These are phyloP conservation scores for Kazachstania sp. DNA, from an alignment of 1,139 yeast species.

Conservation along the genomic window DNA sequence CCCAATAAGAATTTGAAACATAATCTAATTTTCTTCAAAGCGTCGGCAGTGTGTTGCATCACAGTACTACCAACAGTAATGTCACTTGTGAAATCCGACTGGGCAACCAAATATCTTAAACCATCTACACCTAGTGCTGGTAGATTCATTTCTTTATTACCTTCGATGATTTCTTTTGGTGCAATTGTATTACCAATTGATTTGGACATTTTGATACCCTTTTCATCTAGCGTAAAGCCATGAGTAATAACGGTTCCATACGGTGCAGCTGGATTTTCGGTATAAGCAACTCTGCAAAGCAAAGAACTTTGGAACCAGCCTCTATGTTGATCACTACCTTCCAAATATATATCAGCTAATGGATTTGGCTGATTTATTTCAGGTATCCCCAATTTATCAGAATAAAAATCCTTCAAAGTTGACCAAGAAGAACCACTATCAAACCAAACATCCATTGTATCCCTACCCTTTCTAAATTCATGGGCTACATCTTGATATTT, in stretches of 20 bases:
- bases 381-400: slow-evolving; percentile 23
- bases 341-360: slow-evolving; percentile 73
- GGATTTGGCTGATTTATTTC: slow-evolving; percentile 23
- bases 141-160: slow-evolving; percentile 46
- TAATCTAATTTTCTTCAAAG: slow-evolving; percentile 70
- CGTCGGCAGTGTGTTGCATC: slow-evolving; percentile 66
- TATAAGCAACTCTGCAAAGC: slow-evolving; percentile 58
- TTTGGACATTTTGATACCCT: slow-evolving; percentile 88
- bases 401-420: slow-evolving; percentile 40
- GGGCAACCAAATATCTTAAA: slow-evolving; percentile 82
- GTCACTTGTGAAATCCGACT: slow-evolving; percentile 77
- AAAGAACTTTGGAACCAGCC: slow-evolving; percentile 98
- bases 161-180: slow-evolving; percentile 61
- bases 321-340: slow-evolving; percentile 95
- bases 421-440: slow-evolving; percentile 96
- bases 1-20: slow-evolving; percentile 79
- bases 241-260: slow-evolving; percentile 74
- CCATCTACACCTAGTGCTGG: slow-evolving; percentile 90
- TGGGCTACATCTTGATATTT: slow-evolving; percentile 35
- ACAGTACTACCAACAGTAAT: slow-evolving; percentile 67
- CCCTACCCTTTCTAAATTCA: slow-evolving; percentile 56
- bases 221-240: slow-evolving; percentile 83
- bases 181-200: slow-evolving; percentile 75
- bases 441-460: slow-evolving; percentile 99
- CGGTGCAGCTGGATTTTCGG: slow-evolving; percentile 45